Conservation (phyloP, 257 asterid genomes). For the Cynanchum wilfordii region DNA sequence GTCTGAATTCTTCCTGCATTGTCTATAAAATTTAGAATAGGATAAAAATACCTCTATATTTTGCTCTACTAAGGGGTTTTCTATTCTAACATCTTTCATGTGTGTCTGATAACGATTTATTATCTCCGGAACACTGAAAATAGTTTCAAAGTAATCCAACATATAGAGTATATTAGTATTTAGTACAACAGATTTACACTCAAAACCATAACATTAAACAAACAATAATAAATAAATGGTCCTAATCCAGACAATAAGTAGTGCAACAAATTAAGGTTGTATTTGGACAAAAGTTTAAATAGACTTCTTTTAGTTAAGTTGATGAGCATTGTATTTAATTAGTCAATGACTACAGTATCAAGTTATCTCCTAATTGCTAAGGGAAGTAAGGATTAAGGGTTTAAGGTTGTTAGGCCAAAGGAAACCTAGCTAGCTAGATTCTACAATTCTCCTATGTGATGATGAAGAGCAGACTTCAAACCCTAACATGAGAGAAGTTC, state of each 20-base stretch:
- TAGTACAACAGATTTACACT: background rate
- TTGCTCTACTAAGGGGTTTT: slow-evolving; percentile 44
- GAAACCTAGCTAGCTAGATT: no score
- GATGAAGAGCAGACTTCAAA: no score
- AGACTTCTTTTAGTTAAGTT: no score
- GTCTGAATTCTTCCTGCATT: background rate
- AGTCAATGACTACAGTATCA: no score
- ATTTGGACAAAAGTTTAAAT: no score
- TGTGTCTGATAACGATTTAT: slow-evolving; percentile 66
- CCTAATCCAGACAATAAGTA: background rate
- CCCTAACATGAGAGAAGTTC: no score
- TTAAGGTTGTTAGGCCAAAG: no score
- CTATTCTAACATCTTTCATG: slow-evolving; percentile 46
- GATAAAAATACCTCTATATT: slow-evolving; percentile 50
- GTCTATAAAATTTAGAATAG: background rate
- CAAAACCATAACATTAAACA: background rate
- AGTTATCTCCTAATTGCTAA: no score
- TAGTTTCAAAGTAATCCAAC: background rate
- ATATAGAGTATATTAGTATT: background rate
- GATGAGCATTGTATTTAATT: no score
- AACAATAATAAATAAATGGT: background rate
- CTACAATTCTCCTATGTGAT: no score
- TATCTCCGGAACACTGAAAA: slow-evolving; percentile 59
- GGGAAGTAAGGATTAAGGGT: no score
- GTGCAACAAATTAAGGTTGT: no score